Base-by-base conservation (phyloP, 257 asterid species). In the Gardenia jasminoides region DNA sequence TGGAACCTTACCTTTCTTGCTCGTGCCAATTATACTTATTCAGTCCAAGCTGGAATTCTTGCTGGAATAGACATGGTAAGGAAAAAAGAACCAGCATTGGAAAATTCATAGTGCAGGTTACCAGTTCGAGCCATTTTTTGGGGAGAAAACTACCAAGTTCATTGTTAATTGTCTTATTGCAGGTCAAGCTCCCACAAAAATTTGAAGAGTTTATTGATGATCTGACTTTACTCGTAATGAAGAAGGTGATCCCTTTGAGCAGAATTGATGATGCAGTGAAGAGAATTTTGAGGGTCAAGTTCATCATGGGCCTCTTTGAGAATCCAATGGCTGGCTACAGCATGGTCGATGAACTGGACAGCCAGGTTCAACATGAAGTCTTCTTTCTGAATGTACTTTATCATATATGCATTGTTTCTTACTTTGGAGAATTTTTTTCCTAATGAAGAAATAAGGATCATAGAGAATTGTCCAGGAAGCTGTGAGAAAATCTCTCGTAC, bases 21-120 rank as follows among this genome's bases (percentile, higher is more conserved):
- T 24, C 97, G 83, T 71, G 13, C 78, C 30, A 92, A 94, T 85
- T 94, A 94, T 78, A 58, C 97, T 33, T 90, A 89, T 69, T 94
- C 97, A 24, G 93, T 94, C 85, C 85, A 88, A 78, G 95, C 95
- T 7, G 97, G 97, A 83, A 78, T 92, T 75, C 88, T 81, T 36
- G 95, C 97, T 17, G 98, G 98, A 80, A 88, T 91, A 0, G 98
- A 94, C 84, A 92, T 94, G 98, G 98, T 93, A 74, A 83, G 91
- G 2, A 44, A 44, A 44, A 44, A 44, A 44, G 48, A 44, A 44
- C 48, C 48, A 44, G 48, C 48, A 44, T 10, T 44, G 48, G 48
- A 44, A 44, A 44, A 44, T 3, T 44, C 48, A 7, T 44, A 44
- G 31, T 33, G 44, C 16, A 20, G 22, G 3, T 61, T 70, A 15